phyloP scores from a whole-genome alignment of 768 basidiomycete species.

The Strobilomyces echinocephalus region DNA sequence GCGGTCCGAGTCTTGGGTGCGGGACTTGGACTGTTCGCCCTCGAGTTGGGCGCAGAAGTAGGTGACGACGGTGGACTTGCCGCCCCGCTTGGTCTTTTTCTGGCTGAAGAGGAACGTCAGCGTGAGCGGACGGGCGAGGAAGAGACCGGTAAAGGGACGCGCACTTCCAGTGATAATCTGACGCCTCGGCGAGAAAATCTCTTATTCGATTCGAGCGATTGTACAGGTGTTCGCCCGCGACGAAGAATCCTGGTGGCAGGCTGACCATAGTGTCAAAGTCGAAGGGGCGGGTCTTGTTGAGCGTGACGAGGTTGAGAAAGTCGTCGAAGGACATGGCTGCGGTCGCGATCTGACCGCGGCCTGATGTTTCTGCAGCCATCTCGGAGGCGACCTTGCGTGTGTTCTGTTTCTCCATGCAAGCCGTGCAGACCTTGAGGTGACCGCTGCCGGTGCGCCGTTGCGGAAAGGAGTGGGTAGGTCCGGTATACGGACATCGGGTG shows the following conservation, averaged over 20 bases:
- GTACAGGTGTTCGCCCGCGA: slow-evolving; percentile 31
- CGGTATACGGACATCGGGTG: slow-evolving; percentile 30
- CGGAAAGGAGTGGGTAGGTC: slow-evolving; percentile 25
- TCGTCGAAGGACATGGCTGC: slow-evolving; percentile 33
- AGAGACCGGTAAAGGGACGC: slow-evolving; percentile 8
- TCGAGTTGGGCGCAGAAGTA: slow-evolving; percentile 34
- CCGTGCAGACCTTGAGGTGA: slow-evolving; percentile 30
- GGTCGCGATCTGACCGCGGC: slow-evolving; percentile 33
- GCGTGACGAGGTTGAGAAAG: slow-evolving; percentile 30
- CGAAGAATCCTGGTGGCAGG: slow-evolving; percentile 28
- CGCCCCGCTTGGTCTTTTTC: slow-evolving; percentile 34
- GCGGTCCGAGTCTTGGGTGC: slow-evolving; percentile 30
- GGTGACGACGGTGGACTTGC: slow-evolving; percentile 33
- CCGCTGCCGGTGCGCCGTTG: slow-evolving; percentile 29
- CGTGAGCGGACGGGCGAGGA: not conserved
- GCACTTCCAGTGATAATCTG: slow-evolving; percentile 34
- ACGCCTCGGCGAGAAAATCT: slow-evolving; percentile 31
- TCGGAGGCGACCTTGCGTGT: slow-evolving; percentile 31
- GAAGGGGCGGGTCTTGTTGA: slow-evolving; percentile 30
- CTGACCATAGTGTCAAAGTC: slow-evolving; percentile 35
- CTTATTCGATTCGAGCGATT: slow-evolving; percentile 34
- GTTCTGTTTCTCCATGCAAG: slow-evolving; percentile 33
- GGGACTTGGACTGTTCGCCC: slow-evolving; percentile 32
- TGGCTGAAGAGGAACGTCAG: slow-evolving; percentile 13
- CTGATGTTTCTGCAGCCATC: slow-evolving; percentile 25